Evolutionary conservation across 225 moss, liverwort and hornwort genomes (phyloP).

Genomic region (Pseudisothecium myosuroides): DNA sequence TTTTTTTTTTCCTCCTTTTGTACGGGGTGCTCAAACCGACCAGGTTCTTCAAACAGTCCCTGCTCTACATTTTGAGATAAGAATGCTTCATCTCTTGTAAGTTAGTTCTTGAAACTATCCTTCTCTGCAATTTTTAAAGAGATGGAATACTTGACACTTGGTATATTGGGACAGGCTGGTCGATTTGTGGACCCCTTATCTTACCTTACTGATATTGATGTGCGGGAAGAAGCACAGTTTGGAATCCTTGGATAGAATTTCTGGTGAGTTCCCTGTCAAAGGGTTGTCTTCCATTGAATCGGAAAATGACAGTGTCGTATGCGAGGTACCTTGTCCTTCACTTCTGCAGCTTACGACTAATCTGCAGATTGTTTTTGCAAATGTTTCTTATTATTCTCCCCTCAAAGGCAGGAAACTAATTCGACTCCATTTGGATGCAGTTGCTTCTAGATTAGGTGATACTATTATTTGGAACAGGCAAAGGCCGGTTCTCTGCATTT

Average conservation of each 20-base stretch:
- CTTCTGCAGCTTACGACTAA: background rate
- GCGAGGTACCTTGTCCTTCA: background rate
- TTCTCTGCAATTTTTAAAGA: too few relatives aligned
- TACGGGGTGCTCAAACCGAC: background rate
- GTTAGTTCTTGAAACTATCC: background rate
- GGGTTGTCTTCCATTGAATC: background rate
- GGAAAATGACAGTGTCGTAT: background rate
- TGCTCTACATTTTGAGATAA: background rate
- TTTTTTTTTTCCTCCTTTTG: background rate
- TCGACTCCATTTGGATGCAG: too few relatives aligned
- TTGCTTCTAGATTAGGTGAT: too few relatives aligned
- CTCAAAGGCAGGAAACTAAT: too few relatives aligned
- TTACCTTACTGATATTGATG: background rate
- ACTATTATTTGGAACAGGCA: too few relatives aligned
- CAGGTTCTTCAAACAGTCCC: background rate
- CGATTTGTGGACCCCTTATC: background rate
- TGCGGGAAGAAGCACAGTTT: background rate
- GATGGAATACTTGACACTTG: background rate
- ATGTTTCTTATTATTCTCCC: background rate
- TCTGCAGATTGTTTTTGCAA: background rate
- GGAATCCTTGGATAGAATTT: background rate
- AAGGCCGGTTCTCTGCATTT: too few relatives aligned
- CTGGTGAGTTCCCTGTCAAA: background rate
- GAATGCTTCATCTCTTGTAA: background rate
- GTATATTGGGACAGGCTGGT: too few relatives aligned